A percentile compares a stretch with the other conserved stretches of the same genome.
Conservation (phyloP, 495 filamentous ascomycete species). For the Neurospora cerealis region DNA sequence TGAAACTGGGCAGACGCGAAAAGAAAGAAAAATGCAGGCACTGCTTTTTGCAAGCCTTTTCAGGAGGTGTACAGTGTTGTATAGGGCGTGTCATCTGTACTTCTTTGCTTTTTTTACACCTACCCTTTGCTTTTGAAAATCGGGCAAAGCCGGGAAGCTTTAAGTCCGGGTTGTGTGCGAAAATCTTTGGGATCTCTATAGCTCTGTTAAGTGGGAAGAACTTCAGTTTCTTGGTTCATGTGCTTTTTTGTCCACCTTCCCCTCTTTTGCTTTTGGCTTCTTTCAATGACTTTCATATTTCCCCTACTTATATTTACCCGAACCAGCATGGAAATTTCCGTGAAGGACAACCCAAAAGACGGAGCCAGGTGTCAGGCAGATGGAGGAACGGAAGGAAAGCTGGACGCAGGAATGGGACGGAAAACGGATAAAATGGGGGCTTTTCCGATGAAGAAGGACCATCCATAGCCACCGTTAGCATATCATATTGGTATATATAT, state of each 20-base stretch:
- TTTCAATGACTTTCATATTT: background rate
- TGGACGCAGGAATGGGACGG: constrained; percentile 5
- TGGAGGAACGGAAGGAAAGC: constrained; percentile 6
- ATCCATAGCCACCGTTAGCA: background rate
- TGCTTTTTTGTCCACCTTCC: background rate
- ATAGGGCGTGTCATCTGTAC: background rate
- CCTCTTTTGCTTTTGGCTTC: background rate
- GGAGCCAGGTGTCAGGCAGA: background rate
- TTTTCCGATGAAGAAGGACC: constrained; percentile 5
- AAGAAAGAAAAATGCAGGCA: background rate
- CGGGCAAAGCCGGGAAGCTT: background rate
- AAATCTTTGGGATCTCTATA: background rate
- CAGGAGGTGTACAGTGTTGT: background rate
- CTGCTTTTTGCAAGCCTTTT: background rate
- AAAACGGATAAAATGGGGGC: constrained; percentile 1
- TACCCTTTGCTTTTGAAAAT: background rate
- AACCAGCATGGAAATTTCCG: background rate
- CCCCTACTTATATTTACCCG: background rate
- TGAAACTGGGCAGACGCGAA: background rate
- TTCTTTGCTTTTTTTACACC: background rate
- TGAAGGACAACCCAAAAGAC: background rate
- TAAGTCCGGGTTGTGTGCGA: background rate
- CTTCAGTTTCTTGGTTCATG: background rate
- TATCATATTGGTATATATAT: background rate
- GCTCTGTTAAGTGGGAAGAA: background rate